Evolutionary conservation across 108 stramenopile genomes (phyloP), one percentile per base, ranked within the genome.

Genomic region (Aurantiochytrium sp.): DNA sequence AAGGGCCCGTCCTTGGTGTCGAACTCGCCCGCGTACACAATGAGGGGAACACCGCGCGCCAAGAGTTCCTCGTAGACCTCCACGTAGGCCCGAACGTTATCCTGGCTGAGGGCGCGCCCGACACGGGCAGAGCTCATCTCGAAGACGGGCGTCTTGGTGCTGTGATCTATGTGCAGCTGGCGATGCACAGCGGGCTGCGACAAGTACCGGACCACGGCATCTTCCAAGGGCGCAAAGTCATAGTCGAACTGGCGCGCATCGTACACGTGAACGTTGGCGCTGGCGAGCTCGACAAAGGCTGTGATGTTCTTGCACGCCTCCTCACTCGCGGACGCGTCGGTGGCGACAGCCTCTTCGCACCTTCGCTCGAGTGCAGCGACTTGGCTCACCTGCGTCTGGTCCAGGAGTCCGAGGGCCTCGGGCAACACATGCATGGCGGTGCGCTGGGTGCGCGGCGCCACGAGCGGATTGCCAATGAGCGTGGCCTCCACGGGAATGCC

Each of bases 231-330:
- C 30, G 21, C 30, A 24, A 41, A 81, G 42, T 81, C 73, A 42
- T 48, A 48, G 17, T 81, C 39, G 30, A 81, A 81, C 32, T 41
- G 42, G 12, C 73, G 73, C n/a, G 73, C 45, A 48, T 81, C 73
- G 24, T 81, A 81, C 12, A 48, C 73, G 45, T 48, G 73, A 6
- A 81, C 73, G 30, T 81, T 81, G 39, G 42, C 73, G 45, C 42
- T 48, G 73, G 32, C 45, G 10, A 48, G 21, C 19, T 48, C 73
- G 1, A 81, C 2, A 30, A 27, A 81, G 1, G 39, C 73, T 2
- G 45, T 81, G 12, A 81, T 81, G 73, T 81, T 41, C 45, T 48
- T 48, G 45, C 73, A 81, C 8, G 73, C 73, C n/a, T 81, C 73
- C 39, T 81, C 73, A 24, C 73, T 81, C 3, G 27, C 45, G 17